A percentile compares a stretch with the other conserved stretches of the same genome.
Evolutionary conservation across 2,329 filamentous ascomycete genomes (phyloP).

Genomic region (Talaromyces sp.): DNA sequence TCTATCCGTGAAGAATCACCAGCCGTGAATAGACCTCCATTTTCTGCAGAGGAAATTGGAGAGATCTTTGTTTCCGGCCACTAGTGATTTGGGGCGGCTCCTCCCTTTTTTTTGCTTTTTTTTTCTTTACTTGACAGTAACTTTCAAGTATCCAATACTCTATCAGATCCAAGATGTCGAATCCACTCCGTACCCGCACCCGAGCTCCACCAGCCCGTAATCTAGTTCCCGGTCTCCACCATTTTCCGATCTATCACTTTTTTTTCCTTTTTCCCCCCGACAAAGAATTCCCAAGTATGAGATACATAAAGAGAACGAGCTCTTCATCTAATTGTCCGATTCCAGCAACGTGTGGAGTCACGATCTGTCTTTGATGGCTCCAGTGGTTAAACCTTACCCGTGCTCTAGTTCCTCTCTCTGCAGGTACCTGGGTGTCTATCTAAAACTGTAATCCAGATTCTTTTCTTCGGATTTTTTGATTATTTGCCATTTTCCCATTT

Average conservation of each 20-base stretch:
- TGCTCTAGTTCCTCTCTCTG: slow-evolving; percentile 11
- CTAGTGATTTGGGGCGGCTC: neutral
- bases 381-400: neutral
- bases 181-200: slow-evolving; percentile 17
- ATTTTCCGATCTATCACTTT: slow-evolving; percentile 24
- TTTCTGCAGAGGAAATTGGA: neutral
- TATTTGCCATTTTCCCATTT: slow-evolving; percentile 3
- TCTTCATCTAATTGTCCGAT: slow-evolving; percentile 22
- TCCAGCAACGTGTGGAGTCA: slow-evolving; percentile 1
- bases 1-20: neutral
- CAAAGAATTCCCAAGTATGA: neutral
- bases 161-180: slow-evolving; percentile 7
- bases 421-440: slow-evolving; percentile 21
- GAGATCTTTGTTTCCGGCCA: neutral
- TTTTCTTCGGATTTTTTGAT: neutral
- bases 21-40: neutral
- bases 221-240: slow-evolving; percentile 11
- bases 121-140: neutral
- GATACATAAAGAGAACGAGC: slow-evolving; percentile 20
- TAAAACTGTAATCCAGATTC: neutral
- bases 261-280: neutral
- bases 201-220: slow-evolving; percentile 14
- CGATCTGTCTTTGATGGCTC: neutral
- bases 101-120: neutral
- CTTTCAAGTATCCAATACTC: neutral